These are phyloP conservation scores for Russula compacta DNA, from an alignment of 768 basidiomycete genomes.

Conservation along the genomic window DNA sequence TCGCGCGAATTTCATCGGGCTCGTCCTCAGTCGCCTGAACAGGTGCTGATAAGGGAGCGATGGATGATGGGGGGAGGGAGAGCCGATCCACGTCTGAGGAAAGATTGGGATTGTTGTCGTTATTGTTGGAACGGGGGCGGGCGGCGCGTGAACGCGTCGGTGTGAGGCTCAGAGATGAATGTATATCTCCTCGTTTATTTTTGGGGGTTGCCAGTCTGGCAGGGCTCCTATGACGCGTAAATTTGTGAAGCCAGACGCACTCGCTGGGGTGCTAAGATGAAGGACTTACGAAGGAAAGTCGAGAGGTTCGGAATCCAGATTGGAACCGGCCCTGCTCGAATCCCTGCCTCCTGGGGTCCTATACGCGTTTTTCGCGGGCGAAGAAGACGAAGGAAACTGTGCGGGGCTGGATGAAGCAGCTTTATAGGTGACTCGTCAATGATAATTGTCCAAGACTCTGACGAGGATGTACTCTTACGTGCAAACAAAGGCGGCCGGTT, in stretches of 20 bases:
- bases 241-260: background rate
- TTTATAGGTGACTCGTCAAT: background rate
- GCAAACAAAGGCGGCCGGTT: conserved; percentile 16
- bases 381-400: conserved; percentile 29
- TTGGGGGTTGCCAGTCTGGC: conserved; percentile 47
- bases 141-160: conserved; percentile 35
- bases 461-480: conserved; percentile 3
- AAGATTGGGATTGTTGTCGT: conserved; percentile 43
- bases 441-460: background rate
- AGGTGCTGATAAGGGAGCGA: conserved; percentile 48
- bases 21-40: conserved; percentile 59
- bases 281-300: conserved; percentile 56
- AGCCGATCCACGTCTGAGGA: conserved; percentile 53
- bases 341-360: conserved; percentile 1
- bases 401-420: conserved; percentile 22
- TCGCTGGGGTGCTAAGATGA: background rate
- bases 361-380: conserved; percentile 22
- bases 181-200: conserved; percentile 83
- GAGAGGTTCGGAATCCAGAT: conserved; percentile 48
- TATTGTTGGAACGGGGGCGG: conserved; percentile 29
- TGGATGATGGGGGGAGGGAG: conserved; percentile 49
- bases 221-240: conserved; percentile 37
- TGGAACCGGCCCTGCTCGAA: conserved; percentile 22
- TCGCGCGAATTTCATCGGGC: conserved; percentile 79
- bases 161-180: conserved; percentile 63